Percentiles rank a stretch among this genome's conserved stretches.
phyloP scores from a whole-genome alignment of 1,284 basidiomycete genomes.

The Ceratobasidium sp. region DNA sequence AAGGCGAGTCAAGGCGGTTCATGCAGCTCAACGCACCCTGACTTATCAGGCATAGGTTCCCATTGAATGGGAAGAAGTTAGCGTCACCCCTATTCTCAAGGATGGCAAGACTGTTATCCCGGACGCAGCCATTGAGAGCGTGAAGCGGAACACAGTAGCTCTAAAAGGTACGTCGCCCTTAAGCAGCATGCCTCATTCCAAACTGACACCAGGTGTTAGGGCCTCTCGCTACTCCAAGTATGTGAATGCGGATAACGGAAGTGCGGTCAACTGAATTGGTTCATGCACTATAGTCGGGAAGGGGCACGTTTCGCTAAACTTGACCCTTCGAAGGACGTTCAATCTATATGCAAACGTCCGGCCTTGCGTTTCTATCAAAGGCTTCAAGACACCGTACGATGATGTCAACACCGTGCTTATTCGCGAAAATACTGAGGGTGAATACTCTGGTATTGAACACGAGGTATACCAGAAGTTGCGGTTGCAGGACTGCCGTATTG shows the following conservation, averaged over 20 bases:
- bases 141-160: conserved; percentile 97
- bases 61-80: conserved; percentile 99
- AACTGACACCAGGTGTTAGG: conserved; percentile 56
- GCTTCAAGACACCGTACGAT: conserved; percentile 98
- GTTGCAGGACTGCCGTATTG: neutral
- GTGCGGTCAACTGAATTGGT: neutral
- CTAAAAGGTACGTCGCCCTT: conserved; percentile 77
- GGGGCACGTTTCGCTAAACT: conserved; percentile 97
- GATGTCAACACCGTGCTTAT: conserved; percentile 98
- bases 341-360: conserved; percentile 98
- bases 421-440: conserved; percentile 99
- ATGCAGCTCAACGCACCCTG: neutral
- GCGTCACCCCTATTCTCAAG: conserved; percentile 92
- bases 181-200: neutral
- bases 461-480: conserved; percentile 64
- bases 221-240: conserved; percentile 93
- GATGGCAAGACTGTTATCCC: conserved; percentile 98
- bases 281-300: conserved; percentile 78
- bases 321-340: conserved; percentile 96
- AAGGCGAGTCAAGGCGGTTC: conserved; percentile 53
- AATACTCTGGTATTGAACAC: conserved; percentile 99
- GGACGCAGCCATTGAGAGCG: conserved; percentile 86
- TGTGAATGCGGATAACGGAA: conserved; percentile 44
- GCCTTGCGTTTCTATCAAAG: conserved; percentile 94
- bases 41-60: conserved; percentile 69